A percentile compares a stretch with the other conserved stretches of the same genome.
These are phyloP conservation scores for Oryza meyeriana DNA, from an alignment of 176 grass and related monocot species.

Conservation along the genomic window DNA sequence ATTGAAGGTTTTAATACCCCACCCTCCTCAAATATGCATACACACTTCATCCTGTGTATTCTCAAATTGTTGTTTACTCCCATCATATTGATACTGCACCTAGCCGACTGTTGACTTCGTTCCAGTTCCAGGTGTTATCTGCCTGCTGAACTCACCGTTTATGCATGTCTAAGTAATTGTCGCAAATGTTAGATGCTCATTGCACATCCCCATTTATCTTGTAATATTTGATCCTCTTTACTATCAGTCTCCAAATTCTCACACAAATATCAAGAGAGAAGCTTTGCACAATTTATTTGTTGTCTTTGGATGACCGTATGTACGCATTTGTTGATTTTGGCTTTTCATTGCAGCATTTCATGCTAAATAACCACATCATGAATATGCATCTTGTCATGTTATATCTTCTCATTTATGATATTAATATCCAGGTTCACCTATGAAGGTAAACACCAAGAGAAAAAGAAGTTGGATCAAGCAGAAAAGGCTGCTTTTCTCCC, in stretches of 20 bases:
- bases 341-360: background rate
- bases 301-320: background rate
- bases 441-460: background rate
- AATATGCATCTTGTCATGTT: background rate
- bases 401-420: background rate
- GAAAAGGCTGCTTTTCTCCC: conserved; percentile 6
- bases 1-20: too few relatives aligned
- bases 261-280: background rate
- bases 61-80: background rate
- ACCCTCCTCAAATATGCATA: too few relatives aligned
- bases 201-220: background rate
- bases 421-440: conserved; percentile 10
- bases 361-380: background rate
- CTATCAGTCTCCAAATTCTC: background rate
- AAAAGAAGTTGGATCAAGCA: background rate
- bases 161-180: background rate
- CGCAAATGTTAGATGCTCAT: background rate
- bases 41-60: too few relatives aligned
- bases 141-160: background rate
- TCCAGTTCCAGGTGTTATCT: background rate
- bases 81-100: background rate
- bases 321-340: too few relatives aligned
- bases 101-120: background rate
- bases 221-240: background rate
- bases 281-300: background rate